phyloP scores from a whole-genome alignment of 75 land plant species.

The Azolla pinnata region DNA sequence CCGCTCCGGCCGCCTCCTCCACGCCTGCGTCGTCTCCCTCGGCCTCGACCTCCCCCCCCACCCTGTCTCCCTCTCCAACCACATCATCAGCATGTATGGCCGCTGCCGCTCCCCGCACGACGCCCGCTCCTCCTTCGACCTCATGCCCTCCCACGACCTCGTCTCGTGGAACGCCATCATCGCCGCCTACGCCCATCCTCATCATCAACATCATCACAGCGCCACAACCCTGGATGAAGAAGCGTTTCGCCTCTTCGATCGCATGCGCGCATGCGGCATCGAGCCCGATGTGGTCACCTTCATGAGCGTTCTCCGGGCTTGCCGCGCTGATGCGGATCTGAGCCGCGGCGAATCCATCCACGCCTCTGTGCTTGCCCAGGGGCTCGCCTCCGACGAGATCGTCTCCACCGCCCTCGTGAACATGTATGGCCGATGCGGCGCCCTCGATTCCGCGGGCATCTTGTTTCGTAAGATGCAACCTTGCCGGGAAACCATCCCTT shows the following conservation, averaged over 20 bases:
- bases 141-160: constrained; percentile 6
- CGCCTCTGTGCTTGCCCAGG: no score
- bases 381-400: no score
- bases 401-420: background rate
- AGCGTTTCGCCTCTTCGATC: constrained; percentile 12
- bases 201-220: no score
- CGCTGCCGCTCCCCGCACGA: background rate
- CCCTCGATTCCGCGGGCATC: background rate
- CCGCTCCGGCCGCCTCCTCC: no score
- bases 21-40: no score
- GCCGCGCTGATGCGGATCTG: no score
- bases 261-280: no score
- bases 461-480: background rate
- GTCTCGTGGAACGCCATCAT: constrained; percentile 33
- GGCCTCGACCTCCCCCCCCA: no score
- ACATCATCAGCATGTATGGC: background rate
- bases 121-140: background rate
- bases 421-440: constrained; percentile 4
- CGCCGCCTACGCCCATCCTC: constrained; percentile 10
- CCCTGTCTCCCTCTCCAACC: no score
- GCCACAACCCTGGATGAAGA: constrained; percentile 1
- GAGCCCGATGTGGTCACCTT: constrained; percentile 11
- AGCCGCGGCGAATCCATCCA: no score
- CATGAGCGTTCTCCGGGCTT: constrained; percentile 8
- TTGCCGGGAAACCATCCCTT: background rate